Conservation (phyloP, 176 grass and related monocot species). For the Hordeum vulgare region MorexV3_pseudomolecules_assembly NC_058523.1:463547591-463548090, state of each 20-base stretch:
- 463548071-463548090: too few relatives aligned
- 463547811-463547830: too few relatives aligned
- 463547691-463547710: slow-evolving; percentile 11
- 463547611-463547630: neutral
- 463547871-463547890: neutral
- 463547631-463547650: neutral
- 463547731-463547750: neutral
- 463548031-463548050: neutral
- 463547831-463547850: neutral
- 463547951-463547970: slow-evolving; percentile 2
- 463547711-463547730: neutral
- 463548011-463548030: slow-evolving; percentile 14
- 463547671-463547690: neutral
- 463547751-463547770: too few relatives aligned
- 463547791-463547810: too few relatives aligned
- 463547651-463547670: neutral
- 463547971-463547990: neutral
- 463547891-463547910: neutral
- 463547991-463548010: neutral
- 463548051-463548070: too few relatives aligned
- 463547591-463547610: neutral
- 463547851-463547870: neutral
- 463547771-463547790: too few relatives aligned
- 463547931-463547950: neutral
- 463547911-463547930: neutral